Evolutionary conservation across 129 eudicot genomes (phyloP).

Genomic region (Artemisia annua): DNA sequence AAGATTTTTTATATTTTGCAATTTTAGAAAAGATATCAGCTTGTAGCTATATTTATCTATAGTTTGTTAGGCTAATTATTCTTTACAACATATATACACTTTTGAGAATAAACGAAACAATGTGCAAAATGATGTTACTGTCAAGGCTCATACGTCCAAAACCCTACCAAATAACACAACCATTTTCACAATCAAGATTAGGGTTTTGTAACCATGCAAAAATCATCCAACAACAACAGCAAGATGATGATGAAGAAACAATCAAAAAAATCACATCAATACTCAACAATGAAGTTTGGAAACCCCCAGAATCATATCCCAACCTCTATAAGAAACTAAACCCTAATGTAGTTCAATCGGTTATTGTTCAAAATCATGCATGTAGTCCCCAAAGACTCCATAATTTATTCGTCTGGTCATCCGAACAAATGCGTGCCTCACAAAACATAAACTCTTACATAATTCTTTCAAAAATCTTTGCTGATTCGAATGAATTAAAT

Average conservation of each 20-base stretch:
- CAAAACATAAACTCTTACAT: slow-evolving; percentile 28
- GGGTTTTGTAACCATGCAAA: slow-evolving; percentile 21
- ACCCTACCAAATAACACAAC: background rate
- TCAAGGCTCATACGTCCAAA: slow-evolving; percentile 24
- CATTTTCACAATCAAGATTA: slow-evolving; percentile 4
- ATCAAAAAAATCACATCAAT: slow-evolving; percentile 44
- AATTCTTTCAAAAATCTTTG: slow-evolving; percentile 19
- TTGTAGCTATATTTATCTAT: too few species aligned
- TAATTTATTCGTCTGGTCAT: slow-evolving; percentile 29
- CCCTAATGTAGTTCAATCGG: slow-evolving; percentile 54
- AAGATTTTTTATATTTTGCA: too few species aligned
- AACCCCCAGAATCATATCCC: slow-evolving; percentile 36
- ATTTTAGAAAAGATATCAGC: too few species aligned
- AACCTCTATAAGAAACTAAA: slow-evolving; percentile 36
- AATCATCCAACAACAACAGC: background rate
- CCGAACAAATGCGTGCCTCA: too few species aligned
- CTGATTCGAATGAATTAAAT: too few species aligned
- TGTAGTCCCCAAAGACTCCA: slow-evolving; percentile 44
- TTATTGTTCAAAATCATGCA: slow-evolving; percentile 44
- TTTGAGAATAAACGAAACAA: too few species aligned
- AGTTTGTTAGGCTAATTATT: too few species aligned
- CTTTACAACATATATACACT: too few species aligned
- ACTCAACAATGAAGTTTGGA: slow-evolving; percentile 48
- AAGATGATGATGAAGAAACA: slow-evolving; percentile 25
- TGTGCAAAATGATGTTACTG: slow-evolving; percentile 2